phyloP scores from a whole-genome alignment of 2,329 filamentous ascomycete genomes.

The Colletotrichum sp. region DNA sequence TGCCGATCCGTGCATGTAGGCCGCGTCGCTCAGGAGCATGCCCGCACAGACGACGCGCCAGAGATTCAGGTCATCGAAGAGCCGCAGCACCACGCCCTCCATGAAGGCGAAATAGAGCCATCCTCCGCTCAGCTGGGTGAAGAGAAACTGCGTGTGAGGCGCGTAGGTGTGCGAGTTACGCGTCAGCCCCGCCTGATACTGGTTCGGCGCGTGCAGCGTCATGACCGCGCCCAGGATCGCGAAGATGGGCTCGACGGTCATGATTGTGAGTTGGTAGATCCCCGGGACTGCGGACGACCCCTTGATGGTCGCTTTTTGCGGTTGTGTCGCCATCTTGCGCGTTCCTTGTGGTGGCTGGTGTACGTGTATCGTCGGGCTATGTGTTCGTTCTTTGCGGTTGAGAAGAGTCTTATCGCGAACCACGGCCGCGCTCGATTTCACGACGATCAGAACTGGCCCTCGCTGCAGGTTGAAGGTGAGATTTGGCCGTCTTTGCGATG shows the following conservation, averaged over 20 bases:
- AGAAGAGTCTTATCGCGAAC: background rate
- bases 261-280: conserved; percentile 35
- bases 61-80: conserved; percentile 34
- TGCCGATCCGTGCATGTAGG: conserved; percentile 31
- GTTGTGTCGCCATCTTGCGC: background rate
- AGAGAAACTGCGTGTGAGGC: conserved; percentile 30
- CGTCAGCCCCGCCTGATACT: conserved; percentile 34
- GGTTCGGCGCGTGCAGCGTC: conserved; percentile 29
- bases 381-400: background rate
- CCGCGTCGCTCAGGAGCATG: conserved; percentile 40
- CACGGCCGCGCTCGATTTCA: background rate
- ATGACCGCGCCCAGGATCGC: conserved; percentile 35
- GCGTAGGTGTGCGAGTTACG: conserved; percentile 25
- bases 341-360: background rate
- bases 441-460: background rate
- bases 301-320: background rate
- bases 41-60: conserved; percentile 39
- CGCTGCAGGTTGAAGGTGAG: background rate
- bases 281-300: conserved; percentile 31
- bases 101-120: conserved; percentile 43
- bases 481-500: conserved; percentile 6
- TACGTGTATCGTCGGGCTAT: background rate
- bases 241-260: conserved; percentile 38
- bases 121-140: conserved; percentile 33
- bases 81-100: conserved; percentile 38